Base-by-base conservation (phyloP, 2,329 filamentous ascomycete species). In the Xylaria hypoxylon region DNA sequence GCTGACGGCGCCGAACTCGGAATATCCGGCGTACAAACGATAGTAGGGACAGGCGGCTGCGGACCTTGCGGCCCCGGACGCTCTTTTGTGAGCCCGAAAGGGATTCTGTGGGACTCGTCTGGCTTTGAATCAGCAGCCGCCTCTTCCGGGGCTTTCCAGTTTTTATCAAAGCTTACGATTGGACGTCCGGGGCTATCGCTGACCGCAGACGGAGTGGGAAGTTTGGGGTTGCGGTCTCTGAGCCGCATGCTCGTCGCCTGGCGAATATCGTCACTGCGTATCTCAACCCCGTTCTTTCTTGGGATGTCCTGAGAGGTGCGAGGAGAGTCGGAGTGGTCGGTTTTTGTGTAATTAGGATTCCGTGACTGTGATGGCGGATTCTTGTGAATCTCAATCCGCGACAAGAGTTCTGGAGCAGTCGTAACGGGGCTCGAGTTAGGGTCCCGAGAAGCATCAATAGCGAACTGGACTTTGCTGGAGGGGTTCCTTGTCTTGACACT, bases 101-200 rank as follows among this genome's bases (percentile, higher is more conserved):
- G 74, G 68, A 72, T 60, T 70, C 74, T 73, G 72, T 66, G 69
- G 70, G 74, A 71, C 79, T 82, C 82, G 79, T 85, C 84, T 81
- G 86, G 83, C 80, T 90, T 91, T 82, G 87, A 80, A 88, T 93
- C 90, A 85, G 91, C 85, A 85, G 91, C 85, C 80, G 83, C 84
- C 83, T 87, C 84, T 78, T 92, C 89, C 77, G 87, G 87, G 77
- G 89, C 87, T 84, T 89, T 91, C 90, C 93, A 97, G 77, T 91
- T 87, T 75, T 87, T 87, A 81, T 97, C 88, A 85, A 98, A 98
- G 86, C 95, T 98, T 85, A 98, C 95, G 84, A 98, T 98, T 70
- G 95, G 95, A 77, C 95, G 89, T 74, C 93, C 93, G 74, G 92
- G 91, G 76, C 87, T 92, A 82, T 97, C 92, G 82, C 94, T 97